Base-by-base conservation (phyloP, 2,329 filamentous ascomycete genomes). In the Fusarium avenaceum region DNA sequence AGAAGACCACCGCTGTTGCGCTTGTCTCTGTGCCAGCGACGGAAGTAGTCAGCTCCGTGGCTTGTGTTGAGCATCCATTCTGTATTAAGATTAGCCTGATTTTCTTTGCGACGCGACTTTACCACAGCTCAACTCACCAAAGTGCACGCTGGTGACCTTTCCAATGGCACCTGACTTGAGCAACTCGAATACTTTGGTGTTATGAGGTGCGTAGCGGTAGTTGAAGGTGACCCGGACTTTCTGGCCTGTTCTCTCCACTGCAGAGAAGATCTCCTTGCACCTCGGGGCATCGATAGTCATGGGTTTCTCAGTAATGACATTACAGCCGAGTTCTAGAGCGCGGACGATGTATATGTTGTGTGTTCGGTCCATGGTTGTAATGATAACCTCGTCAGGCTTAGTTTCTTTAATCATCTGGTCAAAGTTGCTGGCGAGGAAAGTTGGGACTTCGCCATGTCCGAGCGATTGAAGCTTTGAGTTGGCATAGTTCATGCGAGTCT, bases 171-270 rank as follows among this genome's bases (percentile, higher is more conserved):
- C 86, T 0, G 83, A 81, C 4, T 77, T 80, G 6, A 89, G 67
- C 1, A 89, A 67, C 73, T 87, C 83, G 62, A 81, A 84, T 3
- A 89, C 80, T 63, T 85, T 87, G 15, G 86, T 89, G 75, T 89
- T 88, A 76, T 89, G 87, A n/a, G 87, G 87, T 39, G 87, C 87
- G 71, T 89, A 89, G 22, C 87, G 84, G 76, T 89, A 89, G 77
- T 90, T 89, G 80, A 89, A 89, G 0, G 85, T 86, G 1, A 89
- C 87, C 17, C 87, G 82, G 5, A 89, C 81, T 39, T 81, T 80
- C 14, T 82, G 79, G 3, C 78, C 80, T 0, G 75, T 74, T 42
- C 66, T 56, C 22, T 74, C 66, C 0, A 74, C 73, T 6, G 73
- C 73, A 14, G 65, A 67, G 17, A 75, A 82, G 59, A 89, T 89